These are phyloP conservation scores for Pseudogymnoascus sp. DNA, from an alignment of 2,329 filamentous ascomycete genomes.

Conservation along the genomic window DNA sequence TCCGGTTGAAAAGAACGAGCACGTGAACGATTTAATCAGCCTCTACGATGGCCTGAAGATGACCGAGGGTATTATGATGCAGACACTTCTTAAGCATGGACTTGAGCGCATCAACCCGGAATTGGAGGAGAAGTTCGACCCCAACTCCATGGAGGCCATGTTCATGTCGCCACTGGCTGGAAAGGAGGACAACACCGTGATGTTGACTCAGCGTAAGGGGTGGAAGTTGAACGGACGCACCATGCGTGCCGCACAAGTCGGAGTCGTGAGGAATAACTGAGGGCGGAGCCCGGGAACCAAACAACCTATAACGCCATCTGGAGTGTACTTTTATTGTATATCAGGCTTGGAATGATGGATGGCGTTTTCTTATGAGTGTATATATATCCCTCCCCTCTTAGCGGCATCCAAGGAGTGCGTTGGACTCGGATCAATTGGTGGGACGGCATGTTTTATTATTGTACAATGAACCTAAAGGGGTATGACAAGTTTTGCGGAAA, in stretches of 20 bases:
- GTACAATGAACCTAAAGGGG: constrained; percentile 1
- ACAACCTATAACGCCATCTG: constrained; percentile 5
- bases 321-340: constrained; percentile 10
- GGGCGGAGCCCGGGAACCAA: neutral
- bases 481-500: neutral
- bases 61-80: constrained; percentile 84
- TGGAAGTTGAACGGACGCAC: constrained; percentile 89
- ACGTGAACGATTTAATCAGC: constrained; percentile 65
- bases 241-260: constrained; percentile 88
- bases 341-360: constrained; percentile 6
- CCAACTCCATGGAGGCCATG: constrained; percentile 91
- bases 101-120: constrained; percentile 79
- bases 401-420: constrained; percentile 7
- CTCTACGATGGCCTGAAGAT: constrained; percentile 89
- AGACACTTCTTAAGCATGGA: constrained; percentile 87
- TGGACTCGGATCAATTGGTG: constrained; percentile 9
- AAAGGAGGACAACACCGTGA: constrained; percentile 85
- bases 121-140: constrained; percentile 78
- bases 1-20: constrained; percentile 41
- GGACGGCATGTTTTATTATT: constrained; percentile 7
- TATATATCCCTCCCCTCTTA: constrained; percentile 10
- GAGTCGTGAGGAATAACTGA: constrained; percentile 74
- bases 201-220: constrained; percentile 91
- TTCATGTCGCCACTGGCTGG: constrained; percentile 84
- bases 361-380: constrained; percentile 7